Percentiles rank a stretch among this genome's conserved stretches.
Evolutionary conservation across 2,329 filamentous ascomycete genomes (phyloP).

Genomic region (Pseudogymnoascus sp.): DNA sequence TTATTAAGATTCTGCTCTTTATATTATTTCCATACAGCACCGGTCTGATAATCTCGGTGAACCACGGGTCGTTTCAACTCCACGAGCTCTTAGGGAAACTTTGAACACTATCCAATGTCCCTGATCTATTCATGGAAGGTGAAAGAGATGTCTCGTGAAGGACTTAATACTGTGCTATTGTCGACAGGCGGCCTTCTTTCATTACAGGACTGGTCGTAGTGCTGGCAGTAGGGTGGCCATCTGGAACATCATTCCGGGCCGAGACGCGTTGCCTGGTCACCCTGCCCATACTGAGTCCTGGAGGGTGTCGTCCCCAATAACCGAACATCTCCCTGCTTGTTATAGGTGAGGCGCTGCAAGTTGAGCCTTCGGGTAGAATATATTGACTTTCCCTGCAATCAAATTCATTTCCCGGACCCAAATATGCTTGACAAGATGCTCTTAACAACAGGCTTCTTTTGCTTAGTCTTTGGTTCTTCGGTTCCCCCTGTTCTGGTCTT

Average conservation of each 20-base stretch:
- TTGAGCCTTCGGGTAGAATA: not conserved
- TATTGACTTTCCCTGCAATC: not conserved
- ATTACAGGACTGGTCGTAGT: not conserved
- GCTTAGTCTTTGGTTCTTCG: constrained; percentile 25
- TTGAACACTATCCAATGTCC: not conserved
- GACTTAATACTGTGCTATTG: not conserved
- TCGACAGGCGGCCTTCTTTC: not conserved
- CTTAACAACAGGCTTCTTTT: constrained; percentile 25
- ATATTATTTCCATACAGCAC: not conserved
- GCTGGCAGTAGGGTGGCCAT: not conserved
- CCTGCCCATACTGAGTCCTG: not conserved
- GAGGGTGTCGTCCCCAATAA: not conserved
- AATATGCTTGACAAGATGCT: constrained; percentile 4
- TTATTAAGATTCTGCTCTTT: not conserved
- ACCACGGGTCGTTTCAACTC: not conserved
- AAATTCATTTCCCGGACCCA: not conserved
- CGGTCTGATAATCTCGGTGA: not conserved
- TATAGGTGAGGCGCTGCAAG: not conserved
- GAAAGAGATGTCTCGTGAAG: not conserved
- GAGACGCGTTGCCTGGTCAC: not conserved
- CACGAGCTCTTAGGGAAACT: not conserved
- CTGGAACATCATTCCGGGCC: not conserved
- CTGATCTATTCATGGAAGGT: not conserved
- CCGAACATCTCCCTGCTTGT: not conserved
- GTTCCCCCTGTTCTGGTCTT: constrained; percentile 49